Conservation (phyloP, 192 early-diverging fungal species). For the Anaeromyces robustus region DNA sequence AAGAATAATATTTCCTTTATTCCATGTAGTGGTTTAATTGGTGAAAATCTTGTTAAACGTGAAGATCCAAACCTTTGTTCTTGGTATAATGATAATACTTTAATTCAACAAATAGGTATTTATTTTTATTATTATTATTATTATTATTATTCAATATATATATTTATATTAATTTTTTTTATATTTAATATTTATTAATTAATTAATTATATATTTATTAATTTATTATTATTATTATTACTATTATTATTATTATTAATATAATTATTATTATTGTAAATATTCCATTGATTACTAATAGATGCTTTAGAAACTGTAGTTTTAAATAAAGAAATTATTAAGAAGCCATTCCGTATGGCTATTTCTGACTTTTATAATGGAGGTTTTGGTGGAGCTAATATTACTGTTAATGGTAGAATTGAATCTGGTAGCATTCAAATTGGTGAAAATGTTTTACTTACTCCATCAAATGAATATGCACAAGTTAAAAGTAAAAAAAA, state of each 20-base stretch:
- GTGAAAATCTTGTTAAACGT: constrained; percentile 58
- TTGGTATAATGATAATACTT: constrained; percentile 71
- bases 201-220: too few species aligned
- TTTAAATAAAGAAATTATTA: constrained; percentile 55
- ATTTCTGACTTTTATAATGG: constrained; percentile 76
- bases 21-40: constrained; percentile 83
- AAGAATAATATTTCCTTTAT: constrained; percentile 60
- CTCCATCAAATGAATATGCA: constrained; percentile 66
- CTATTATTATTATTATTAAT: constrained; percentile 2
- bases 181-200: too few species aligned
- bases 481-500: constrained; percentile 44
- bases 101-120: constrained; percentile 55
- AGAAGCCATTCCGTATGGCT: constrained; percentile 69
- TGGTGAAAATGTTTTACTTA: constrained; percentile 62
- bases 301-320: constrained; percentile 51
- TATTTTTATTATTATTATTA: too few species aligned
- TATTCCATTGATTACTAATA: too few species aligned
- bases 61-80: constrained; percentile 21
- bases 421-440: constrained; percentile 76
- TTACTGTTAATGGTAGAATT: constrained; percentile 75
- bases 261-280: not conserved
- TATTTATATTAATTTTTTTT: too few species aligned
- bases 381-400: constrained; percentile 34
- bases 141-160: too few species aligned
- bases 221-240: too few species aligned